Evolutionary conservation across 148 eudicot genomes (phyloP).

Genomic region (Nyssa sinensis): DNA sequence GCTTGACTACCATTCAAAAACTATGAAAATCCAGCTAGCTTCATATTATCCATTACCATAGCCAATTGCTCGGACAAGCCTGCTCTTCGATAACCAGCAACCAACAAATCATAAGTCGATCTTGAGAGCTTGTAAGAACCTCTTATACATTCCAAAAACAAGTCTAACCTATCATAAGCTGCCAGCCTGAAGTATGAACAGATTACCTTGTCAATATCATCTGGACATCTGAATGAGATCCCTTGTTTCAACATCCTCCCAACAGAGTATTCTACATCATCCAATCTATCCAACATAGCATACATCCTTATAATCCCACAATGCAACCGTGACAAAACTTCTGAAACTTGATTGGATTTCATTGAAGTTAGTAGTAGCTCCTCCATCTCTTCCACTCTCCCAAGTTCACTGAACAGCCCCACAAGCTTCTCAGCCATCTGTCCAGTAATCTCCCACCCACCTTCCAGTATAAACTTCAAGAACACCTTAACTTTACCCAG

Average conservation of each 20-base stretch:
- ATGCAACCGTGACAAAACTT: conserved; percentile 30
- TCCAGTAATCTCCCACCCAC: conserved; percentile 25
- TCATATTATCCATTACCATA: conserved; percentile 27
- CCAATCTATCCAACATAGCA: conserved; percentile 43
- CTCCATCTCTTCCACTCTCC: conserved; percentile 40
- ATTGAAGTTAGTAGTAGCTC: conserved; percentile 28
- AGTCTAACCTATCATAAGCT: conserved; percentile 49
- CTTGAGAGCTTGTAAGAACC: conserved; percentile 32
- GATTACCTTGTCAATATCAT: conserved; percentile 39
- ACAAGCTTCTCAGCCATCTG: conserved; percentile 28
- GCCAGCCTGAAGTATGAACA: conserved; percentile 41
- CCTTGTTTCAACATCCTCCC: conserved; percentile 56
- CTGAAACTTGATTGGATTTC: conserved; percentile 27
- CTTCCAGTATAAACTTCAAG: conserved; percentile 21
- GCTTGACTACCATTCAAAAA: background rate
- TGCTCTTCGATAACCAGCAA: conserved; percentile 41
- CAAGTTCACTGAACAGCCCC: conserved; percentile 24
- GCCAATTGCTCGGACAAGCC: conserved; percentile 34
- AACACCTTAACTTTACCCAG: conserved; percentile 28
- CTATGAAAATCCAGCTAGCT: conserved; percentile 16
- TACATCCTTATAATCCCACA: conserved; percentile 35
- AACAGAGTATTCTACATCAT: conserved; percentile 49
- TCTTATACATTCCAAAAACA: conserved; percentile 42
- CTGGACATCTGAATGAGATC: conserved; percentile 28
- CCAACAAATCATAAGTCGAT: conserved; percentile 41